Evolutionary conservation across 768 basidiomycete species (phyloP).

Genomic region (Psilocybe cubensis): DNA sequence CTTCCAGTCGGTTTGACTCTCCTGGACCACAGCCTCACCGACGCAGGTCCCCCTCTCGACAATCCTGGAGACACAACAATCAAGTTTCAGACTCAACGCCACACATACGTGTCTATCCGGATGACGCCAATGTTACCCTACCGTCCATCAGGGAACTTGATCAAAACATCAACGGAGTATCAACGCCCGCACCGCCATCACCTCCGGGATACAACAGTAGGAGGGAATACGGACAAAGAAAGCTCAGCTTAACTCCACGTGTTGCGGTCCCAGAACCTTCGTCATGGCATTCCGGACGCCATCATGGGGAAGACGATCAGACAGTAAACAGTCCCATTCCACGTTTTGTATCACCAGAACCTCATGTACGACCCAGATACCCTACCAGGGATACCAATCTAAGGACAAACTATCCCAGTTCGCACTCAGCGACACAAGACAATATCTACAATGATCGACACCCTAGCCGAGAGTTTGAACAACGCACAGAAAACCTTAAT

Average conservation of each 20-base stretch:
- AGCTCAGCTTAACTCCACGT: not conserved
- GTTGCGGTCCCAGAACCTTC: not conserved
- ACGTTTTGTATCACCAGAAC: not conserved
- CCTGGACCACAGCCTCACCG: not conserved
- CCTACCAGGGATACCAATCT: not conserved
- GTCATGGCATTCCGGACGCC: not conserved
- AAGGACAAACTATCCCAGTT: not conserved
- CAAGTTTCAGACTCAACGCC: not conserved
- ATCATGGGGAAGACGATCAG: not conserved
- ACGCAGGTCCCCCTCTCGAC: not conserved
- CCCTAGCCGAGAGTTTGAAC: not conserved
- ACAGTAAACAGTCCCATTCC: not conserved
- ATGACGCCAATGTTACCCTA: not conserved
- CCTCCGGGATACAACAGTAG: not conserved
- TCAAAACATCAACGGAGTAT: not conserved
- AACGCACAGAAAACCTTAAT: not conserved
- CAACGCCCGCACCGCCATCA: not conserved
- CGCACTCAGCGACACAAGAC: not conserved
- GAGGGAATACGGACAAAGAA: not conserved
- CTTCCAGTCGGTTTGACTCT: conserved; percentile 2
- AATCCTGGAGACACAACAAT: not conserved
- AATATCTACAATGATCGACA: not conserved
- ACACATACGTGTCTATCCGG: not conserved
- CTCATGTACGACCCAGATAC: not conserved
- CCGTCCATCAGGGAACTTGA: not conserved